Conservation (phyloP, 352 stramenopile genomes). For the Phytopythium chamaehyphon region DNA sequence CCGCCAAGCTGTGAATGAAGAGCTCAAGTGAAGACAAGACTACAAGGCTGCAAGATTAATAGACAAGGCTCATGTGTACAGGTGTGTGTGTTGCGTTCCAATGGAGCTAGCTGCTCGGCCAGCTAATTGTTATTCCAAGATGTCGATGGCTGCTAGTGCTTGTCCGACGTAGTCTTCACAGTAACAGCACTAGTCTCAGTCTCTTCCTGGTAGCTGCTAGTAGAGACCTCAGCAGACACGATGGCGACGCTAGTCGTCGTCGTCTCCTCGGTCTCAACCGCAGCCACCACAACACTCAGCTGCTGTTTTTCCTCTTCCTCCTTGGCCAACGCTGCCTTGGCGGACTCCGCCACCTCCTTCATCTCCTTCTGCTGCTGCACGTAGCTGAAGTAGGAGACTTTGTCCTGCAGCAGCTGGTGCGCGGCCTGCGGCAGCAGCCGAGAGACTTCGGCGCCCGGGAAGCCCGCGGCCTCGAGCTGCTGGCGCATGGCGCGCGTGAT, state of each 20-base stretch:
- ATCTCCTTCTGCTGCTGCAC: slow-evolving; percentile 27
- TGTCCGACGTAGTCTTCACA: no score
- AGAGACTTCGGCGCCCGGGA: slow-evolving; percentile 57
- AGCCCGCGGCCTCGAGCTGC: slow-evolving; percentile 51
- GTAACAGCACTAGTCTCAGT: no score
- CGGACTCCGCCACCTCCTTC: slow-evolving; percentile 12
- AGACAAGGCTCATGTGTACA: no score
- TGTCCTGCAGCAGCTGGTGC: slow-evolving; percentile 55
- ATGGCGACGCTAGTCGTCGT: not conserved
- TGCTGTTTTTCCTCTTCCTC: slow-evolving; percentile 10
- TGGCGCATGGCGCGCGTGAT: slow-evolving; percentile 72
- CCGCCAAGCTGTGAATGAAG: slow-evolving; percentile 6
- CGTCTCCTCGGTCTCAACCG: not conserved
- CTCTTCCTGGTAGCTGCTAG: no score
- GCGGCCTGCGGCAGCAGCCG: slow-evolving; percentile 48
- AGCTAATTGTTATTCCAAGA: no score
- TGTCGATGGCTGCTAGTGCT: no score
- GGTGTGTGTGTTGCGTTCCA: no score
- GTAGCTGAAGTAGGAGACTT: slow-evolving; percentile 55
- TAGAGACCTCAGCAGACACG: no score
- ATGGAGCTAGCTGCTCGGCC: no score
- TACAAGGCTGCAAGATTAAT: not conserved
- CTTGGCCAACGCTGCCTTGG: slow-evolving; percentile 17
- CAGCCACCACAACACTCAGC: slow-evolving; percentile 3
- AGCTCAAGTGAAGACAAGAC: not conserved